phyloP scores from a whole-genome alignment of 1,139 yeast species.

The Yamadazyma oceani region DNA sequence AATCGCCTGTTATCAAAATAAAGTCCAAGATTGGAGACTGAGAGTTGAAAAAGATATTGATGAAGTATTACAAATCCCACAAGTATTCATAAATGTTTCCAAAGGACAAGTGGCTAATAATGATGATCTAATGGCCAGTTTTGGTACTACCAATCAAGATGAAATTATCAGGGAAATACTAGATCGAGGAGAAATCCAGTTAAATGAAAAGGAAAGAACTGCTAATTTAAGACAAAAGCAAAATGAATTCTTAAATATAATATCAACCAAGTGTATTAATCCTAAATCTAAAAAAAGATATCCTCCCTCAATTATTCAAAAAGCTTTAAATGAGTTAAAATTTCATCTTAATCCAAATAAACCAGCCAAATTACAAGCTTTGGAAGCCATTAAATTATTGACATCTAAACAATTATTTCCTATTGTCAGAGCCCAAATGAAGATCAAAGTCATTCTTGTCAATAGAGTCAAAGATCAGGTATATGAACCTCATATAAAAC shows the following conservation, averaged over 20 bases:
- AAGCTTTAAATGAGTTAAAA: constrained; percentile 76
- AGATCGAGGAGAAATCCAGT: constrained; percentile 88
- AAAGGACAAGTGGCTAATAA: constrained; percentile 93
- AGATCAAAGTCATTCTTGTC: constrained; percentile 59
- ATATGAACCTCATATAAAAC: constrained; percentile 48
- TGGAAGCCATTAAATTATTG: constrained; percentile 83
- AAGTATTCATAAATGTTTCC: constrained; percentile 87
- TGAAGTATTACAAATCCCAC: constrained; percentile 95
- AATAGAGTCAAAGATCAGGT: constrained; percentile 51
- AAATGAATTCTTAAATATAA: constrained; percentile 79
- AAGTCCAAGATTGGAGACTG: constrained; percentile 92
- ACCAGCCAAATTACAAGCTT: constrained; percentile 83
- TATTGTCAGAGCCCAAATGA: constrained; percentile 93
- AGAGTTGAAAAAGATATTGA: constrained; percentile 91
- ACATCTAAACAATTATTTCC: constrained; percentile 83
- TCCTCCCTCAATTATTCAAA: constrained; percentile 92
- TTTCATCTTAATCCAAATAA: constrained; percentile 79
- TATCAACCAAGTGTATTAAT: constrained; percentile 88
- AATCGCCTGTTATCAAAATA: constrained; percentile 94
- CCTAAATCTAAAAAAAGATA: constrained; percentile 88
- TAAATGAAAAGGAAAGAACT: constrained; percentile 89
- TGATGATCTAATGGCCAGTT: constrained; percentile 73
- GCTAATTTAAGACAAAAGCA: constrained; percentile 73
- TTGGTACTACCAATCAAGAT: constrained; percentile 76
- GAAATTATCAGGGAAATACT: constrained; percentile 76